Evolutionary conservation across 2,329 filamentous ascomycete species (phyloP), one percentile per base, ranked within the genome.

Genomic region (Xylariaceae sp.): DNA sequence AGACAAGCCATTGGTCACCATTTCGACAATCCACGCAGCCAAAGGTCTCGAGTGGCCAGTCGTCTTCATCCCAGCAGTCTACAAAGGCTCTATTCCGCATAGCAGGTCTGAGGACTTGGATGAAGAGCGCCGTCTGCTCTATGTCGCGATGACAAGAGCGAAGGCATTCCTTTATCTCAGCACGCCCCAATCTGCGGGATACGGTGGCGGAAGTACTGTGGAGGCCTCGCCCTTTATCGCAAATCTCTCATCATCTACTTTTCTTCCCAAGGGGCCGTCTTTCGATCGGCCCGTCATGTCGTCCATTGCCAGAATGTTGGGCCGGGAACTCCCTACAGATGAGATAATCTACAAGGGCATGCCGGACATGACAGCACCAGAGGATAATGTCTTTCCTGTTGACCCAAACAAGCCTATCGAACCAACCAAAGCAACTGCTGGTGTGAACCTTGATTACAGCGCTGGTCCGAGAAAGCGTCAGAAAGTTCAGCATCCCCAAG

Each of bases 11-110:
- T 73, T 87, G 52, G 79, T 97, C 16, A 96, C 90, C 0, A 88
- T 98, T 18, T 96, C 89, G 4, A 98, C 91, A 0, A 96, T 98
- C 9, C 91, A 98, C 60, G 89, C 90, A 0, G 89, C 91, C 3
- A 98, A 98, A 64, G 91, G 91, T 3, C 73, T 98, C 1, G 91
- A 98, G 62, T 98, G 93, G 93, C 91, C 91, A 0, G 76, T 95
- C 2, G 89, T 97, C 1, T 97, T 97, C 61, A 82, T 97, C 13
- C 90, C 93, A 4, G 87, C 87, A 1, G 85, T 89, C 19, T 95
- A 95, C 59, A 81, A 89, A 35, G 93, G 91, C 1, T 91, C 85
- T 2, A 94, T 97, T 44, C 91, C 91, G 4, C 91, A 97, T 61
- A 85, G 83, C 2, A 78, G 90, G 52, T 79, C 89, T 2, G 90